Percentiles rank a stretch among this genome's conserved stretches.
Evolutionary conservation across 257 asterid genomes (phyloP).

Genomic region (Rehmannia glutinosa): DNA sequence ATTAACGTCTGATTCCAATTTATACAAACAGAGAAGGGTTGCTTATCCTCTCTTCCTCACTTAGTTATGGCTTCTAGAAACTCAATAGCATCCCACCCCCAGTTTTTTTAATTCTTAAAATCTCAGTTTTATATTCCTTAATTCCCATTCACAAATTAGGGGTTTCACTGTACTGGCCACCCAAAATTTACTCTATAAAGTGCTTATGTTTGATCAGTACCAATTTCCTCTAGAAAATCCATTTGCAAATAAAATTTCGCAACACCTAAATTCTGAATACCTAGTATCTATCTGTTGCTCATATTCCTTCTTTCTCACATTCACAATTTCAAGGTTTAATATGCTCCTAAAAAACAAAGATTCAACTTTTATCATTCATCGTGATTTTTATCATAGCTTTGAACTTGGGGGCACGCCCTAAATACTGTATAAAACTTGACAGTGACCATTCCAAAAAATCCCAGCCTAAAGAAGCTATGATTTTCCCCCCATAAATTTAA

Average conservation of each 20-base stretch:
- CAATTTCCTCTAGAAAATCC: not conserved
- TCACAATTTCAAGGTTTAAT: not conserved
- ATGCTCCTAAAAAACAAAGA: too few relatives aligned
- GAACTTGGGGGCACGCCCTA: slow-evolving; percentile 5
- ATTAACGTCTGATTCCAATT: not conserved
- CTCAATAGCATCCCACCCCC: not conserved
- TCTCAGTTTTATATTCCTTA: not conserved
- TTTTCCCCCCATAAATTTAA: too few relatives aligned
- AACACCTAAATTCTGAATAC: not conserved
- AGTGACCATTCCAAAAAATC: not conserved
- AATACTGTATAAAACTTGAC: not conserved
- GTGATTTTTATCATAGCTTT: not conserved
- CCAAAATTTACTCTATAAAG: not conserved
- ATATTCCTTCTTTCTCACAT: not conserved
- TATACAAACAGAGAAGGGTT: not conserved
- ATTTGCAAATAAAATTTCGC: not conserved
- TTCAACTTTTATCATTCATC: too few relatives aligned
- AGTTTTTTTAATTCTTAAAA: not conserved
- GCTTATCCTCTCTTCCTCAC: not conserved
- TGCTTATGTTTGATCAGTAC: not conserved
- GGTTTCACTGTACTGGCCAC: not conserved
- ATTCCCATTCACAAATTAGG: not conserved
- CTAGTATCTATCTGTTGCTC: not conserved
- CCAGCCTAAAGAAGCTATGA: not conserved
- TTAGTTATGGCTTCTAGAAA: not conserved